Evolutionary conservation across 2,329 filamentous ascomycete species (phyloP).

Genomic region (Arthrobotrys sinensis): DNA sequence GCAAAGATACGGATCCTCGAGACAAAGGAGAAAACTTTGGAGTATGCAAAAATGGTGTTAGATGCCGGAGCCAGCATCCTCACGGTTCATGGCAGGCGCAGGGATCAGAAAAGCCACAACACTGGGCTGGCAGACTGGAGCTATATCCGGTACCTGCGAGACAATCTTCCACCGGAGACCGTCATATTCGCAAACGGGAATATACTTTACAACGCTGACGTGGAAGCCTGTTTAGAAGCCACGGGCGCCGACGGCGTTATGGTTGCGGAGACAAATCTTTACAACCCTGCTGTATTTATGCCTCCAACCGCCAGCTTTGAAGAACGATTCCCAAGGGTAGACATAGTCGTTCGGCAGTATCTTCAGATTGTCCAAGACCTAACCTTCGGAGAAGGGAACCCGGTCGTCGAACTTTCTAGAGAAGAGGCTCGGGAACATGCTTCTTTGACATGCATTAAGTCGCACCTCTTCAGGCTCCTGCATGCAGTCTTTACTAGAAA

Average conservation of each 20-base stretch:
- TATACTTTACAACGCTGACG: conserved; percentile 83
- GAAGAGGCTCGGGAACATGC: conserved; percentile 68
- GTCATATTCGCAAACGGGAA: conserved; percentile 99
- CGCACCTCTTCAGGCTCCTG: conserved; percentile 92
- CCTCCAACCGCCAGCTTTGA: conserved; percentile 79
- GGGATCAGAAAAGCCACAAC: conserved; percentile 96
- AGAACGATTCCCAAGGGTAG: conserved; percentile 87
- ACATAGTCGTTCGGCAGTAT: conserved; percentile 89
- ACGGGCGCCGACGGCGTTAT: conserved; percentile 95
- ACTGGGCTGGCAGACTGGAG: conserved; percentile 94
- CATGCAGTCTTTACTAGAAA: conserved; percentile 79
- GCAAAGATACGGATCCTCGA: conserved; percentile 95
- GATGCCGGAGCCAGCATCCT: conserved; percentile 91
- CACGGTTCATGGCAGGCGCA: conserved; percentile 87
- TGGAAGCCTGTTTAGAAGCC: conserved; percentile 81
- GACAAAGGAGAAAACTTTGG: conserved; percentile 85
- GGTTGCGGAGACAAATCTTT: conserved; percentile 95
- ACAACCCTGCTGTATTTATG: conserved; percentile 89
- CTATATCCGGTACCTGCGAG: conserved; percentile 84
- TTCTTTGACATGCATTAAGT: conserved; percentile 86
- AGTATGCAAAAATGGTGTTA: conserved; percentile 89
- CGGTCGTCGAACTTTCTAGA: conserved; percentile 43
- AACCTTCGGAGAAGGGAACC: conserved; percentile 41
- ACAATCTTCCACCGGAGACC: conserved; percentile 85
- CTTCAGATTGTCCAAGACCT: conserved; percentile 81